Evolutionary conservation across 495 filamentous ascomycete genomes (phyloP).

Genomic region (Aspergillus campestris): DNA sequence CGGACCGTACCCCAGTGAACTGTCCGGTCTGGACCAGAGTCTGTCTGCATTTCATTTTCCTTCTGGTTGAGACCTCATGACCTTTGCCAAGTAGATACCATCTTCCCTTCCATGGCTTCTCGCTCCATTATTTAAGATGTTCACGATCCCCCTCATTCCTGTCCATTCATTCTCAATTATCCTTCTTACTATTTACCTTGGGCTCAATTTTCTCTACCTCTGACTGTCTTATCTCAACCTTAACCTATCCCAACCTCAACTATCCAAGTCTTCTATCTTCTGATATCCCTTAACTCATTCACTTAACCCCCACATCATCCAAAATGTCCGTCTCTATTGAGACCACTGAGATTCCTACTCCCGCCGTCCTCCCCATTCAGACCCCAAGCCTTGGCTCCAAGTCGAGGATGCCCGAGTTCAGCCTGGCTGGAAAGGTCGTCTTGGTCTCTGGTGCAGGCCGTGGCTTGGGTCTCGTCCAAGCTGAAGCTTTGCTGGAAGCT

Average conservation of each 20-base stretch:
- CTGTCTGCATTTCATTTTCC: too few species aligned
- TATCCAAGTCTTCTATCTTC: not conserved
- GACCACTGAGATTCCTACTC: conserved; percentile 21
- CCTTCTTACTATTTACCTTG: too few species aligned
- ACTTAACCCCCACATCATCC: not conserved
- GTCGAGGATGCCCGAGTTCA: conserved; percentile 65
- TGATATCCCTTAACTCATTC: not conserved
- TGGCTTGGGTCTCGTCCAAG: conserved; percentile 70
- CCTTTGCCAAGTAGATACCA: too few species aligned
- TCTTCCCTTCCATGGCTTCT: too few species aligned
- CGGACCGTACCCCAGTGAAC: too few species aligned
- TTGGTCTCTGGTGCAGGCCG: conserved; percentile 71
- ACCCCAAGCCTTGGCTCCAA: conserved; percentile 27
- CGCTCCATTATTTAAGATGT: too few species aligned
- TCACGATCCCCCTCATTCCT: too few species aligned
- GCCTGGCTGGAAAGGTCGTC: conserved; percentile 66
- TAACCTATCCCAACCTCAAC: not conserved
- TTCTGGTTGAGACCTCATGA: too few species aligned
- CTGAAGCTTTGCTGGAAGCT: conserved; percentile 72
- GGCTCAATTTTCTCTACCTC: not conserved
- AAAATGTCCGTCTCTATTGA: conserved; percentile 37
- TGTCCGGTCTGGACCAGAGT: too few species aligned
- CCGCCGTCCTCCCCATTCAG: conserved; percentile 9
- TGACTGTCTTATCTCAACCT: not conserved
- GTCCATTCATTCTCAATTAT: too few species aligned